Percentiles rank a stretch among this genome's conserved stretches.
Conservation (phyloP, 306 rosid species). For the Prunus mume region DNA sequence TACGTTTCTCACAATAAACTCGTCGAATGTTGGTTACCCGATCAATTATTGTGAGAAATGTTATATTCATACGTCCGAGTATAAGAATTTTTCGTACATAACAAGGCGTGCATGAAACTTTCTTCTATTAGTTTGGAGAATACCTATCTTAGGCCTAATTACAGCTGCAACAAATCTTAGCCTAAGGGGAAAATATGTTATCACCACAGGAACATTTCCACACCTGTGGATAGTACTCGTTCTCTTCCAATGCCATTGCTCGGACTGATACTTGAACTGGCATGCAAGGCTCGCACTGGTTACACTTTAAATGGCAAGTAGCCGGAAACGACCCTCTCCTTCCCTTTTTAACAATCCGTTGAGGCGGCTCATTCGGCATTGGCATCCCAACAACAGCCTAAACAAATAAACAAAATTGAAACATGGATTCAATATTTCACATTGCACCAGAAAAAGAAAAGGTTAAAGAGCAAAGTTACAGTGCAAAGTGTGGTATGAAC, state of each 20-base stretch:
- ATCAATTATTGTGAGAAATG: not conserved
- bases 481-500: slow-evolving; percentile 5
- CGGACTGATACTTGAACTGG: slow-evolving; percentile 56
- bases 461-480: no score
- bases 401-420: slow-evolving; percentile 2
- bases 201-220: slow-evolving; percentile 66
- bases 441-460: not conserved
- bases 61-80: not conserved
- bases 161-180: not conserved
- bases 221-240: slow-evolving; percentile 55
- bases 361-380: not conserved
- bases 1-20: not conserved
- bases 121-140: not conserved
- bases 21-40: not conserved
- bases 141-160: not conserved
- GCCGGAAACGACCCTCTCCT: slow-evolving; percentile 48
- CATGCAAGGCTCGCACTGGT: slow-evolving; percentile 55
- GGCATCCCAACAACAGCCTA: slow-evolving; percentile 29
- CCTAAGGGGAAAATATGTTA: slow-evolving; percentile 46
- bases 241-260: slow-evolving; percentile 36
- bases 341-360: slow-evolving; percentile 4
- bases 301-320: slow-evolving; percentile 49
- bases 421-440: not conserved
- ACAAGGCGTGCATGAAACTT: not conserved
- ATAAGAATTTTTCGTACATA: not conserved